phyloP scores from a whole-genome alignment of 345 rosid species.

The Citrus hindsii region DNA sequence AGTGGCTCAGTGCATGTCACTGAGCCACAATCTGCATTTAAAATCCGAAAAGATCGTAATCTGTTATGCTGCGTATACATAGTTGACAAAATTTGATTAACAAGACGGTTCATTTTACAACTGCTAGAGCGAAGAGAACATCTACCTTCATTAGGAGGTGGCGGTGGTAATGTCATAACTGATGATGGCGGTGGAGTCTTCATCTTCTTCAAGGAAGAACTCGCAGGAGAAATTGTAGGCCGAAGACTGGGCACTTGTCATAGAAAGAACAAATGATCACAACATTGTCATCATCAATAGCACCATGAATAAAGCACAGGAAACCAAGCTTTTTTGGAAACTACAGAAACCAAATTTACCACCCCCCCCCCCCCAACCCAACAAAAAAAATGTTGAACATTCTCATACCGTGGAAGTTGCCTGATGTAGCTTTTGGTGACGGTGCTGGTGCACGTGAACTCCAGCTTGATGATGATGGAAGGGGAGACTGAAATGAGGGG shows the following conservation, averaged over 20 bases:
- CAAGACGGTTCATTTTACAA: neutral
- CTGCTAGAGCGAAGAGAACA: neutral
- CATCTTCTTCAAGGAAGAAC: conserved; percentile 31
- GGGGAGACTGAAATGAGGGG: conserved; percentile 30
- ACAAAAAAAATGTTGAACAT: conserved; percentile 4
- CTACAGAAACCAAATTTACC: too few species aligned
- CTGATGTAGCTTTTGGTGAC: conserved; percentile 19
- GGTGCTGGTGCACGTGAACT: conserved; percentile 35
- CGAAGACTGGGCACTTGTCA: conserved; percentile 32
- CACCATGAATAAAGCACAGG: conserved; percentile 1
- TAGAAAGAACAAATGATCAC: conserved; percentile 12
- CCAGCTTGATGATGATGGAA: conserved; percentile 25
- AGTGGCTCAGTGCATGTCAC: conserved; percentile 53
- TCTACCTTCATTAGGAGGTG: conserved; percentile 63
- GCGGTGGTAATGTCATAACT: conserved; percentile 52
- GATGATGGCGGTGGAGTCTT: conserved; percentile 42
- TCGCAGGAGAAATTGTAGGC: conserved; percentile 43
- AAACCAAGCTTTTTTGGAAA: neutral
- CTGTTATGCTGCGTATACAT: neutral
- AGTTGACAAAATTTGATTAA: neutral
- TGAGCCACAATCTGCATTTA: conserved; percentile 48
- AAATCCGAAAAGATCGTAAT: neutral
- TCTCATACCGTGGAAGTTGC: conserved; percentile 31
- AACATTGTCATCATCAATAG: conserved; percentile 5
- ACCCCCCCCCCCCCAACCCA: neutral